Base-by-base conservation (phyloP, 2,329 filamentous ascomycete species). In the Aureobasidium zeae region DNA sequence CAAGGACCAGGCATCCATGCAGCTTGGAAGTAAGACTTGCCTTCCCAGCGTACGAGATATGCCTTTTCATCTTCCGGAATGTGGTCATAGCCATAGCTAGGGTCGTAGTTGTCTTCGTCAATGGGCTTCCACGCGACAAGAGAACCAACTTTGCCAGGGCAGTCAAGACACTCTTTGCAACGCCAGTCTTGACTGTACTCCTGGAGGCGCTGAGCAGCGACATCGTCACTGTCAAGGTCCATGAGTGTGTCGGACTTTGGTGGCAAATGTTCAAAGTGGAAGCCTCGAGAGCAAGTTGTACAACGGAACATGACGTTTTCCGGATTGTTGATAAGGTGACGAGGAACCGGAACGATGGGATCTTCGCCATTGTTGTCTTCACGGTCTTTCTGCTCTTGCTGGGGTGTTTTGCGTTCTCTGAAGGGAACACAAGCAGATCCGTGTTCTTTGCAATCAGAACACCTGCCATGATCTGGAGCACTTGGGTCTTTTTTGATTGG, bases 21-120 rank as follows among this genome's bases (percentile, higher is more conserved):
- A 42, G 84, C 86, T 51, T 85, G 81, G 50, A 80, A 82, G 56
- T 95, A 93, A 0, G 89, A 94, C 45, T 76, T 72, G 0, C 71
- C 70, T 32, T 83, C 78, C 86, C 88, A 96, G 58, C 91, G 94
- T 53, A 98, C 67, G 2, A 98, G 73, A 56, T 96, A 98, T 53
- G 95, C 86, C 51, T 88, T 88, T n/a, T 83, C 71, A 44, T 86
- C 82, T 55, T 91, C 82, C 9, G 65, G 62, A n/a, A 85, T 65
- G 42, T 74, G 65, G 20, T 76, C 65, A 35, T 71, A 70, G 1
- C 67, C 65, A 41, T 71, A 67, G 2, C 72, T 75, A 3, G 69
- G 57, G 11, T 64, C 61, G 52, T 81, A 80, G 1, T 63, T 64
- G 10, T 76, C 68, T 17, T 73, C 65, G 52, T 83, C 67, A 0